Base-by-base conservation (phyloP, 208 protist species). In the Wallacemonas sp. region DNA sequence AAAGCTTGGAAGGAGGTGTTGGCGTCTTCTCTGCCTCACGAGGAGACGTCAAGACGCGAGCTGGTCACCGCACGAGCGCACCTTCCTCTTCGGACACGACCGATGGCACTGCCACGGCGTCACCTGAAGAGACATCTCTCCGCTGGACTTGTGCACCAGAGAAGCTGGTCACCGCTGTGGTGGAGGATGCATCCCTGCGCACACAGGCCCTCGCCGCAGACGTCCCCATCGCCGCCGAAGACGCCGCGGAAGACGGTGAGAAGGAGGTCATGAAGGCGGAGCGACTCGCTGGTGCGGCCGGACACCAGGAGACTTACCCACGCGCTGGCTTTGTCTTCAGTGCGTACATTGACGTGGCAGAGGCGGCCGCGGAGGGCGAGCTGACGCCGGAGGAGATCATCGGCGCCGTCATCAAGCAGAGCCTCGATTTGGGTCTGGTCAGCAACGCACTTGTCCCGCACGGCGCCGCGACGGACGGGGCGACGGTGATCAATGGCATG, bases 381-480 rank as follows among this genome's bases (percentile, higher is more conserved):
- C 28, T 84, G 36, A 34, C 63, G 27, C 22, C 38, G 11, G 38
- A 31, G 5, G 49, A 62, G n/a, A 45, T 84, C 2, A 42, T 84
- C 14, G 72, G 77, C 31, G 56, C 68, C 1, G 77, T 74, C 55
- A 72, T 79, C 19, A 28, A 53, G 6, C 72, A 79, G 55, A 59
- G 55, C 36, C 38, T 33, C 15, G 46, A 38, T 24, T 61, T 66
- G 11, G 49, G 53, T n/a, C 66, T 59, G 3, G 66, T 62, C 5
- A 53, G 60, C 2, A 56, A 61, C 9, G 62, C 64, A 61, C 42
- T 66, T 61, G 22, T 49, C 44, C 17, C 24, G 46, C 45, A 58
- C 51, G 51, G 30, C 17, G 28, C 31, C n/a, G n/a, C n/a, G n/a
- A n/a, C n/a, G 28, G 22, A 19, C 28, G 22, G 12, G 30, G 30